Evolutionary conservation across 2,329 filamentous ascomycete genomes (phyloP).

Genomic region (Colletotrichum truncatum): DNA sequence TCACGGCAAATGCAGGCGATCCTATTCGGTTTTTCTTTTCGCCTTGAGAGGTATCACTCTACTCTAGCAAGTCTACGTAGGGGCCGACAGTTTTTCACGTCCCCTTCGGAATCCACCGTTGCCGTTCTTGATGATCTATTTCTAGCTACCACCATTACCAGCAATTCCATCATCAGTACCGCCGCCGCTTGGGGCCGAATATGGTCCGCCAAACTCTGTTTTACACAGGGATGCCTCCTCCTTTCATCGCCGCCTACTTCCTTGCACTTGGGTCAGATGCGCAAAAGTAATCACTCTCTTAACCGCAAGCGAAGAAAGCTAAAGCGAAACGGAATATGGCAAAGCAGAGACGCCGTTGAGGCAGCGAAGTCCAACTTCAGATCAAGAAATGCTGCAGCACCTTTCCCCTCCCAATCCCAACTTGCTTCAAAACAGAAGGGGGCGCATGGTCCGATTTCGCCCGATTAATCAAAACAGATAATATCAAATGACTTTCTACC

Average conservation of each 20-base stretch:
- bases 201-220: neutral
- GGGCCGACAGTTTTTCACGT: neutral
- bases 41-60: neutral
- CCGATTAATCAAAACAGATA: constrained; percentile 11
- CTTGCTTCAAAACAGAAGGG: no score
- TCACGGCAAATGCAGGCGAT: constrained; percentile 1
- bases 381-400: neutral
- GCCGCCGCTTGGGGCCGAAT: constrained; percentile 1
- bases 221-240: neutral
- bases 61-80: neutral
- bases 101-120: constrained; percentile 10
- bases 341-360: no score
- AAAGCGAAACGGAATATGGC: neutral
- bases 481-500: neutral
- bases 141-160: constrained; percentile 5
- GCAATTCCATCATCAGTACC: neutral
- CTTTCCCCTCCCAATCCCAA: no score
- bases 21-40: neutral
- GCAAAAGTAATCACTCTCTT: neutral
- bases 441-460: constrained; percentile 11
- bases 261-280: neutral
- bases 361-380: neutral
- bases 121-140: constrained; percentile 10
- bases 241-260: no score
- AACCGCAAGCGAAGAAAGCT: neutral